phyloP scores from a whole-genome alignment of 257 asterid genomes.

The Scutellaria baicalensis region DNA sequence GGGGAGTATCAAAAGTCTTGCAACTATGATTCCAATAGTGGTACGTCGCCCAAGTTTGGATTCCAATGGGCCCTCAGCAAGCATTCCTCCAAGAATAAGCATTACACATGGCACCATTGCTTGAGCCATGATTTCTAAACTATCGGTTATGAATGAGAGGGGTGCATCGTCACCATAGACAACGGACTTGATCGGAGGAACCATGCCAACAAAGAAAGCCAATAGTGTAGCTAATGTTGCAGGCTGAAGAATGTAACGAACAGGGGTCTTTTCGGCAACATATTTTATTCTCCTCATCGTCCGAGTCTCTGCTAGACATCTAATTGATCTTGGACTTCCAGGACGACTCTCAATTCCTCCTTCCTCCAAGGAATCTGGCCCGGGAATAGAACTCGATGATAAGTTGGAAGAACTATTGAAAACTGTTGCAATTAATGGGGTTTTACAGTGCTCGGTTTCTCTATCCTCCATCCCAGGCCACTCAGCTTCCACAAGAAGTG shows the following conservation, averaged over 20 bases:
- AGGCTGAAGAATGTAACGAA: conserved; percentile 77
- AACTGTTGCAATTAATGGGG: conserved; percentile 65
- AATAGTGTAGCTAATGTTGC: conserved; percentile 71
- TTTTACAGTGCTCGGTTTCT: conserved; percentile 77
- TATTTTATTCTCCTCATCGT: conserved; percentile 65
- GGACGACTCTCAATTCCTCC: conserved; percentile 10
- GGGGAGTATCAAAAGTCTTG: conserved; percentile 73
- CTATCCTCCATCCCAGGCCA: conserved; percentile 98
- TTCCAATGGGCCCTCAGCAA: conserved; percentile 86
- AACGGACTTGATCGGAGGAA: conserved; percentile 57
- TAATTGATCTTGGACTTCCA: conserved; percentile 51
- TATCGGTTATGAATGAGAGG: conserved; percentile 65
- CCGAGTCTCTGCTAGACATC: conserved; percentile 80
- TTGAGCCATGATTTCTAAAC: conserved; percentile 72
- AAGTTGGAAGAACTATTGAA: conserved; percentile 35
- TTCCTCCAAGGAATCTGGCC: conserved; percentile 44
- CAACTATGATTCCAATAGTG: conserved; percentile 55
- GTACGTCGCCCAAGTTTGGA: conserved; percentile 73
- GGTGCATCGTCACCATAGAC: conserved; percentile 72
- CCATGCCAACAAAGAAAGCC: conserved; percentile 77
- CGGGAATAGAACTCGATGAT: conserved; percentile 43
- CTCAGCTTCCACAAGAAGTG: conserved; percentile 94
- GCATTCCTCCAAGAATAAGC: conserved; percentile 92
- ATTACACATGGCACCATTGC: conserved; percentile 94
- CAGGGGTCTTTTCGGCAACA: conserved; percentile 76